phyloP scores from a whole-genome alignment of 129 eudicot genomes.

The Saposhnikovia divaricata region DNA sequence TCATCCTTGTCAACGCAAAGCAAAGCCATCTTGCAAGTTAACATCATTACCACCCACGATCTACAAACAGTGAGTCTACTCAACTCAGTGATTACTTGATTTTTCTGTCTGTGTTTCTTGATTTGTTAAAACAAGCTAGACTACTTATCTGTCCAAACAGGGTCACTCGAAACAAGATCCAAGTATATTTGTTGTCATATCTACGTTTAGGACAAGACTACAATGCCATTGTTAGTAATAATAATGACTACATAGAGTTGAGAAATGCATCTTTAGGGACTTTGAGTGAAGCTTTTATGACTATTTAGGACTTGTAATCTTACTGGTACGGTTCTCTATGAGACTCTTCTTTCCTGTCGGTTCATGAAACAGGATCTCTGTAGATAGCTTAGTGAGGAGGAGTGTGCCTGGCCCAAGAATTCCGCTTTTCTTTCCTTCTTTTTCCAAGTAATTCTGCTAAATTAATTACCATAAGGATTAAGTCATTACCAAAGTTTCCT shows the following conservation, averaged over 20 bases:
- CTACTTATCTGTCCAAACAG: too few species aligned
- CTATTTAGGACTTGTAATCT: neutral
- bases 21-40: too few species aligned
- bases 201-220: neutral
- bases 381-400: neutral
- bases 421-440: neutral
- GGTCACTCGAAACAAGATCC: too few species aligned
- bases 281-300: too few species aligned
- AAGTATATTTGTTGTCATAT: too few species aligned
- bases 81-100: too few species aligned
- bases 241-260: neutral
- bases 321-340: too few species aligned
- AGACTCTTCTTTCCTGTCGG: neutral
- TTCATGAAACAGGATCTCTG: neutral
- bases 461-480: neutral
- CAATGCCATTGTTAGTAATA: neutral
- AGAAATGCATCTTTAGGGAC: neutral
- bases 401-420: neutral
- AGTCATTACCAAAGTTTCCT: neutral
- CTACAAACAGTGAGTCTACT: too few species aligned
- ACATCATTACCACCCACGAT: too few species aligned
- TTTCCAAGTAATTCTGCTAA: neutral
- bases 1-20: too few species aligned
- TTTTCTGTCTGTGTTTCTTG: too few species aligned
- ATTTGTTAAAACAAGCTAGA: too few species aligned